Evolutionary conservation across 768 basidiomycete genomes (phyloP).

Genomic region (Lentinula sp.): DNA sequence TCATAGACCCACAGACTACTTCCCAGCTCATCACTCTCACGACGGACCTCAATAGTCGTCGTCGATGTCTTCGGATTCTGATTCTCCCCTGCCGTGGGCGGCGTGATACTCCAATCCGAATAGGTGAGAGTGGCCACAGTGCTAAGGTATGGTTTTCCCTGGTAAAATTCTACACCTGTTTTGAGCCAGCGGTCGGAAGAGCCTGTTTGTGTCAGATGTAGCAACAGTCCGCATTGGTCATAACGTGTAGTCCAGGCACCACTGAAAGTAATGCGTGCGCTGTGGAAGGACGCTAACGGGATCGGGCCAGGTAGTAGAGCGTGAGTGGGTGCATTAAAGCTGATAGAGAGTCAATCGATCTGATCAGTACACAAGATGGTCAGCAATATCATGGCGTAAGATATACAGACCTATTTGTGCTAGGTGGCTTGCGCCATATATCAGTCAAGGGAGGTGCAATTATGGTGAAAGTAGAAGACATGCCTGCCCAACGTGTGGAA

Average conservation of each 20-base stretch:
- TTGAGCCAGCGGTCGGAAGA: constrained; percentile 6
- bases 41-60: constrained; percentile 6
- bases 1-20: constrained; percentile 8
- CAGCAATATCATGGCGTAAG: too few relatives aligned
- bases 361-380: too few relatives aligned
- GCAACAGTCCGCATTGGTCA: constrained; percentile 2
- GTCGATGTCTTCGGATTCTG: neutral
- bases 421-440: constrained; percentile 8
- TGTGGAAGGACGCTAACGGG: neutral
- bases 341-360: constrained; percentile 3
- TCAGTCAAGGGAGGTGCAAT: constrained; percentile 6
- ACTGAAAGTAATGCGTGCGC: neutral
- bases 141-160: constrained; percentile 6
- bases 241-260: constrained; percentile 1
- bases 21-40: constrained; percentile 5
- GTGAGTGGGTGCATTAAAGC: constrained; percentile 2
- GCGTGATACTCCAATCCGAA: constrained; percentile 8
- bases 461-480: constrained; percentile 3
- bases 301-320: neutral
- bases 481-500: neutral
- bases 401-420: neutral
- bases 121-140: constrained; percentile 2
- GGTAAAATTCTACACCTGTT: constrained; percentile 7
- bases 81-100: neutral
- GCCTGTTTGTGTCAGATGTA: constrained; percentile 1